Evolutionary conservation across 208 protist genomes (phyloP).

Genomic region (Wallacemonas sp.): DNA sequence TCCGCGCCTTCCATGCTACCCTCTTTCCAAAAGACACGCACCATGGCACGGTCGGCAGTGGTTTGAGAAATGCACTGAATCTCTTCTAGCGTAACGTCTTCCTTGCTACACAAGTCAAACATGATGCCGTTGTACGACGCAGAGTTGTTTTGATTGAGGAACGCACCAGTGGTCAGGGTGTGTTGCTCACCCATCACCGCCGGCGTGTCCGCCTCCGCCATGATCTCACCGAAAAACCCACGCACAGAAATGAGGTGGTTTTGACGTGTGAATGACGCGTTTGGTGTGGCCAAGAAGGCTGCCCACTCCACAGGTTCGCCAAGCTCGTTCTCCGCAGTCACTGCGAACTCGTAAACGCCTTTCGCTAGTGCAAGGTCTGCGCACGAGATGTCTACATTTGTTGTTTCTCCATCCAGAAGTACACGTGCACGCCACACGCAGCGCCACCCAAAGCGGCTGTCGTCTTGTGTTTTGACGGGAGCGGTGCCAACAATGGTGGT

Average conservation of each 20-base stretch:
- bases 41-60: slow-evolving; percentile 66
- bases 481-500: neutral
- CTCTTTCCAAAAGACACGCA: slow-evolving; percentile 89
- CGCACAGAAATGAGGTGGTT: slow-evolving; percentile 50
- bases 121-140: slow-evolving; percentile 92
- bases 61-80: slow-evolving; percentile 87
- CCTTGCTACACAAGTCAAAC: slow-evolving; percentile 84
- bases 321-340: slow-evolving; percentile 34
- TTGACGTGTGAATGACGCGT: slow-evolving; percentile 28
- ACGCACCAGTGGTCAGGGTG: slow-evolving; percentile 69
- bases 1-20: slow-evolving; percentile 82
- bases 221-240: slow-evolving; percentile 57
- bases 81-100: slow-evolving; percentile 87
- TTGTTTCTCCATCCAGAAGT: slow-evolving; percentile 30
- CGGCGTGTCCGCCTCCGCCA: slow-evolving; percentile 40
- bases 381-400: slow-evolving; percentile 30
- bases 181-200: slow-evolving; percentile 49
- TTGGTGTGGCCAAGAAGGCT: slow-evolving; percentile 21
- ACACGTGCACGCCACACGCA: slow-evolving; percentile 64
- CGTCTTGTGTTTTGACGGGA: neutral
- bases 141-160: slow-evolving; percentile 75
- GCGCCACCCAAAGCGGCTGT: slow-evolving; percentile 20
- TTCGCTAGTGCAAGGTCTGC: slow-evolving; percentile 27
- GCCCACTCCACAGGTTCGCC: slow-evolving; percentile 24
- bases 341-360: slow-evolving; percentile 34